A percentile compares a stretch with the other conserved stretches of the same genome.
phyloP scores from a whole-genome alignment of 192 early-diverging fungal species.

The Podila epicladia region DNA sequence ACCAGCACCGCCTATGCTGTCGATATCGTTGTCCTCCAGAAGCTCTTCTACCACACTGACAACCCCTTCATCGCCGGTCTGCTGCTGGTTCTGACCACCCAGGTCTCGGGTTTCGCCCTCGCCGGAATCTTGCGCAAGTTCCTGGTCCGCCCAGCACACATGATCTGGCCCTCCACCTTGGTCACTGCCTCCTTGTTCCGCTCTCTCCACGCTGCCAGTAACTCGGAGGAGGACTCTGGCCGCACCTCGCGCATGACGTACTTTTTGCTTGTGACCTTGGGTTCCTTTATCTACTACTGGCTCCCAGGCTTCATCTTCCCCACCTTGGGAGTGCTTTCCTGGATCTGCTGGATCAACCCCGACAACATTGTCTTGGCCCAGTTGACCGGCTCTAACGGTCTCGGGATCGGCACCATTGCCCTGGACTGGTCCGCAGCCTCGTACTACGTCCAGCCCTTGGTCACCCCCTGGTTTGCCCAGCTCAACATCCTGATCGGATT shows the following conservation, averaged over 20 bases:
- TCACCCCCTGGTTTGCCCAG: constrained; percentile 53
- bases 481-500: constrained; percentile 58
- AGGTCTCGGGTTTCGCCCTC: constrained; percentile 64
- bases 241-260: constrained; percentile 59
- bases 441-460: constrained; percentile 29
- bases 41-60: constrained; percentile 58
- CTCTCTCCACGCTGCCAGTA: constrained; percentile 64
- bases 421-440: constrained; percentile 65
- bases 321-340: constrained; percentile 51
- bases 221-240: constrained; percentile 3
- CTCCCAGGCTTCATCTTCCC: constrained; percentile 62
- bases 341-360: constrained; percentile 57
- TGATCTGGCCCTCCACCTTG: constrained; percentile 85
- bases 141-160: constrained; percentile 80
- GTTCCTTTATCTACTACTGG: constrained; percentile 62
- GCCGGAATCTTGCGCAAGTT: constrained; percentile 78
- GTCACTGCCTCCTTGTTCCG: constrained; percentile 77
- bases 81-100: constrained; percentile 59
- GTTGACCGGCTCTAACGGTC: constrained; percentile 53
- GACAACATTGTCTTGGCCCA: constrained; percentile 47
- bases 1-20: constrained; percentile 56
- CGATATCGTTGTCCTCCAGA: constrained; percentile 59
- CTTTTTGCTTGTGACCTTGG: constrained; percentile 60
- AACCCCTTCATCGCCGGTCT: constrained; percentile 58
- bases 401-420: constrained; percentile 60